A percentile compares a stretch with the other conserved stretches of the same genome.
These are phyloP conservation scores for Nelumbo lutea DNA, from an alignment of 164 flowering plant genomes.

Conservation along the genomic window DNA sequence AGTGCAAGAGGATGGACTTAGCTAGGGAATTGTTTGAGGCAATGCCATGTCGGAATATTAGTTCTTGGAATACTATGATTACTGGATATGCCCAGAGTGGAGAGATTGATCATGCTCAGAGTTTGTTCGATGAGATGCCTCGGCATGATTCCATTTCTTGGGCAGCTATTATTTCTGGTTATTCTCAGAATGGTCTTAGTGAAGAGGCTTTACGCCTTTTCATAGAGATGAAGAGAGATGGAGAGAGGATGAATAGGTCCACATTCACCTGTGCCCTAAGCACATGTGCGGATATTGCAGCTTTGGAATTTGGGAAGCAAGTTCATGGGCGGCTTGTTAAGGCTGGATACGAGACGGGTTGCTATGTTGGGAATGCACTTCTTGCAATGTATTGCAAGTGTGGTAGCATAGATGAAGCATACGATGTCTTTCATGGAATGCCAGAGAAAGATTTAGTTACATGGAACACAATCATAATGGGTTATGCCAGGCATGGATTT, in stretches of 20 bases:
- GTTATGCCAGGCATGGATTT: conserved; percentile 87
- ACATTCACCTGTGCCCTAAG: conserved; percentile 62
- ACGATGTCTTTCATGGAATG: conserved; percentile 50
- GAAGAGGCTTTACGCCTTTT: conserved; percentile 69
- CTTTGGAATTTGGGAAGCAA: conserved; percentile 78
- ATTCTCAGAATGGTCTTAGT: conserved; percentile 61
- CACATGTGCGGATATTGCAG: conserved; percentile 77
- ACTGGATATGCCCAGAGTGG: conserved; percentile 84
- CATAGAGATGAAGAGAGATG: conserved; percentile 62
- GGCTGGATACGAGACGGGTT: conserved; percentile 70
- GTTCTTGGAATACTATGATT: conserved; percentile 95
- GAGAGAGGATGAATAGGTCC: conserved; percentile 61
- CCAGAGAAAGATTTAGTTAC: conserved; percentile 68
- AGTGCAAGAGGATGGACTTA: conserved; percentile 48
- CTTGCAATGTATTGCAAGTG: conserved; percentile 88
- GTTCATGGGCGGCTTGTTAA: conserved; percentile 66
- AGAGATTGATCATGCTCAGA: conserved; percentile 49
- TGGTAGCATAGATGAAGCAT: conserved; percentile 85
- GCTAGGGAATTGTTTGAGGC: conserved; percentile 74
- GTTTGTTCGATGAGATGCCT: conserved; percentile 71
- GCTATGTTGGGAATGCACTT: conserved; percentile 84
- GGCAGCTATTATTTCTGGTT: conserved; percentile 91
- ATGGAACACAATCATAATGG: conserved; percentile 86
- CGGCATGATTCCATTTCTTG: conserved; percentile 78
- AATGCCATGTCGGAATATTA: conserved; percentile 64